Conservation (phyloP, 306 rosid species). For the Sesbania bispinosa region DNA sequence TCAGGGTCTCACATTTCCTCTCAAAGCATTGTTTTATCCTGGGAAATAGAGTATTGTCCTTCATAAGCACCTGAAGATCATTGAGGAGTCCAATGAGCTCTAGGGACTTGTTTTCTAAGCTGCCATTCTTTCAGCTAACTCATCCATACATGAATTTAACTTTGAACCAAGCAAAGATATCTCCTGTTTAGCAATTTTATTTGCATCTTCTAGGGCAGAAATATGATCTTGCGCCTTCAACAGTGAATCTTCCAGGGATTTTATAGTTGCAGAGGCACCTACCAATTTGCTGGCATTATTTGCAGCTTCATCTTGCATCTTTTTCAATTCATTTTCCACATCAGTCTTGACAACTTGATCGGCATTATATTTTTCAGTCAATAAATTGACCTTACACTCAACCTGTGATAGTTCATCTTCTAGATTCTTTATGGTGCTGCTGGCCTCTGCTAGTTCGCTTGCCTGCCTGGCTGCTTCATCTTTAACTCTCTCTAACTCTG, state of each 20-base stretch:
- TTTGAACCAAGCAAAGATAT: conserved; percentile 57
- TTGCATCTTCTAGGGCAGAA: conserved; percentile 53
- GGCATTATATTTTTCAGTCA: conserved; percentile 58
- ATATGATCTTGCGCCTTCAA: conserved; percentile 57
- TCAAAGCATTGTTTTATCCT: conserved; percentile 53
- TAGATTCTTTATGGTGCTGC: conserved; percentile 55
- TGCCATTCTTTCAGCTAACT: conserved; percentile 43
- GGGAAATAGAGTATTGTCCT: conserved; percentile 52
- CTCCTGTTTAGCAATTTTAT: conserved; percentile 64
- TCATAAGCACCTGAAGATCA: conserved; percentile 70
- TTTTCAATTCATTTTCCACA: conserved; percentile 69
- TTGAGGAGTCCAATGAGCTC: conserved; percentile 54
- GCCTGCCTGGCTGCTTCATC: conserved; percentile 58
- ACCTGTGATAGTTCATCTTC: conserved; percentile 57
- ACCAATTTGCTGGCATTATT: conserved; percentile 49
- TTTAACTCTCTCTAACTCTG: conserved; percentile 55
- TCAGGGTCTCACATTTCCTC: conserved; percentile 59
- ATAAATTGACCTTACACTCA: conserved; percentile 44
- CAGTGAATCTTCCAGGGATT: conserved; percentile 61
- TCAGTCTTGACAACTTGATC: conserved; percentile 50
- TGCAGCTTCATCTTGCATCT: conserved; percentile 61
- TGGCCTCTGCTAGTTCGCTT: conserved; percentile 62
- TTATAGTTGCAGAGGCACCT: conserved; percentile 48
- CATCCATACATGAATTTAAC: conserved; percentile 67
- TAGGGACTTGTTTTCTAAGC: conserved; percentile 55